Evolutionary conservation across 2,329 filamentous ascomycete genomes (phyloP).

Genomic region (Epichloe elymi): DNA sequence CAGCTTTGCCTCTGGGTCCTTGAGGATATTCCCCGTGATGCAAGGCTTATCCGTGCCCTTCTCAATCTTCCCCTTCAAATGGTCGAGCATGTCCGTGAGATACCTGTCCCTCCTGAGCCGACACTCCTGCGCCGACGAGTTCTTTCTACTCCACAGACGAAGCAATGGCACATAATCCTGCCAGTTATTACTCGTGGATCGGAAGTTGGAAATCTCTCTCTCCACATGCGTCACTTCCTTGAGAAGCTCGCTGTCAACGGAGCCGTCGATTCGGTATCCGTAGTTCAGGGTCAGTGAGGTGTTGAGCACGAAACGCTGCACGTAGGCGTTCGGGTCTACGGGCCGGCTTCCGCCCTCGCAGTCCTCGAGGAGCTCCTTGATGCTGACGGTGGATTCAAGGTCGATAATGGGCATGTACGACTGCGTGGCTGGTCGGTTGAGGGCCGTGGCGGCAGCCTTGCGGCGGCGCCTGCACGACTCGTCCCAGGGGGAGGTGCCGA

Average conservation of each 20-base stretch:
- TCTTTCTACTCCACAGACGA: conserved; percentile 49
- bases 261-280: conserved; percentile 60
- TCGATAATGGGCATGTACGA: conserved; percentile 76
- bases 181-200: conserved; percentile 72
- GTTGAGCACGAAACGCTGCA: conserved; percentile 64
- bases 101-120: conserved; percentile 55
- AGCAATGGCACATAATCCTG: conserved; percentile 73
- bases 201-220: conserved; percentile 60
- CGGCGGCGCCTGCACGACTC: conserved; percentile 65
- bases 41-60: conserved; percentile 28
- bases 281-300: conserved; percentile 70
- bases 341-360: conserved; percentile 47
- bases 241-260: conserved; percentile 53
- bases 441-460: conserved; percentile 65
- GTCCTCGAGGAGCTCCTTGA: conserved; percentile 58
- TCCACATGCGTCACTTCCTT: conserved; percentile 66
- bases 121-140: conserved; percentile 49
- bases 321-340: conserved; percentile 59
- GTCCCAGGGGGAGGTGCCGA: conserved; percentile 75
- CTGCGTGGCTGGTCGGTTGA: conserved; percentile 64
- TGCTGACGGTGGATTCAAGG: conserved; percentile 57
- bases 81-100: conserved; percentile 53
- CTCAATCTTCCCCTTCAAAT: conserved; percentile 27
- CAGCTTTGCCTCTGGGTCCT: conserved; percentile 28
- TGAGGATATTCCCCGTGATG: conserved; percentile 40